Evolutionary conservation across 2,329 filamentous ascomycete species (phyloP).

Genomic region (Calonectria leucothoes): DNA sequence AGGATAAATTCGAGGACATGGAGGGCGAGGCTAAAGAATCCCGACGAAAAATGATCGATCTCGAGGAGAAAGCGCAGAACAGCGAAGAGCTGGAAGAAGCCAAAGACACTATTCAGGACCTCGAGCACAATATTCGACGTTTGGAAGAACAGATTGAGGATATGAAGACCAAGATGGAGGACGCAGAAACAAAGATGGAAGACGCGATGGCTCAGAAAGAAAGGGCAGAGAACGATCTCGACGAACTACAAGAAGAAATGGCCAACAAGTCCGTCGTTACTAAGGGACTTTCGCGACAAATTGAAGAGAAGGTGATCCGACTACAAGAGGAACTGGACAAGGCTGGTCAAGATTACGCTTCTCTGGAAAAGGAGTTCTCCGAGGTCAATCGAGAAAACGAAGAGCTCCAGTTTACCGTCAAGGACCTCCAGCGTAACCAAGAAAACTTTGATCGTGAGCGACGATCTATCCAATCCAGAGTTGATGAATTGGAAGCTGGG

Average conservation of each 20-base stretch:
- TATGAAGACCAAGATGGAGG: constrained; percentile 64
- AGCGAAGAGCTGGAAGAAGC: constrained; percentile 66
- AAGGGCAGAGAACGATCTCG: constrained; percentile 68
- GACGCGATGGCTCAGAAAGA: constrained; percentile 66
- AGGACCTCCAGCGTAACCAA: constrained; percentile 51
- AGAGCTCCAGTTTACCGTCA: constrained; percentile 56
- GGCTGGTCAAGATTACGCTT: constrained; percentile 59
- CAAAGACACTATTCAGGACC: constrained; percentile 67
- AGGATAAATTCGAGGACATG: constrained; percentile 63
- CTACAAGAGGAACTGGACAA: constrained; percentile 75
- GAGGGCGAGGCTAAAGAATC: constrained; percentile 70
- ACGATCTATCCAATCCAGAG: constrained; percentile 57
- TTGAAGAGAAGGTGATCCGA: constrained; percentile 76
- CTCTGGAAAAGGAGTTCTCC: constrained; percentile 63
- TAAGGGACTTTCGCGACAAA: constrained; percentile 78
- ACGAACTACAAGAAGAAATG: constrained; percentile 80
- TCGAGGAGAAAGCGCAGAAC: constrained; percentile 67
- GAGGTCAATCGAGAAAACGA: constrained; percentile 60
- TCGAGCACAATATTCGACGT: constrained; percentile 66
- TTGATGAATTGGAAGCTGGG: constrained; percentile 70
- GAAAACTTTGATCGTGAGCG: constrained; percentile 44
- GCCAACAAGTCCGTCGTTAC: constrained; percentile 82
- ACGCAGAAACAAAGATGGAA: constrained; percentile 59
- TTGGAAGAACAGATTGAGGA: constrained; percentile 67
- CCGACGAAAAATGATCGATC: constrained; percentile 61